Base-by-base conservation (phyloP, 1,139 yeast species). In the Pneumocystis wakefieldiae region DNA sequence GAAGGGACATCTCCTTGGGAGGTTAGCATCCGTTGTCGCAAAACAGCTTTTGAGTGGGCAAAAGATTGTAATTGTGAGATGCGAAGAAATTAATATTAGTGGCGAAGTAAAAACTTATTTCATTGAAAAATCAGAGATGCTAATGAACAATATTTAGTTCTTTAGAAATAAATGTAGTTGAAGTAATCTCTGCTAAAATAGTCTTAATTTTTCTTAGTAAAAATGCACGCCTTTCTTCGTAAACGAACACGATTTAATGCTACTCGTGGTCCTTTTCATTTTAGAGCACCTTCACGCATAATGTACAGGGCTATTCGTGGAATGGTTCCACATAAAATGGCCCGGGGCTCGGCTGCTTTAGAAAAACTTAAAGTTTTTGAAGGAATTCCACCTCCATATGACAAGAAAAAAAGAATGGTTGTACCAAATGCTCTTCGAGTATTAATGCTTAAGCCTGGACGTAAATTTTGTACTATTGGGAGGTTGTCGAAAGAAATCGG, bases 371-470 rank as follows among this genome's bases (percentile, higher is more conserved):
- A 92, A 94, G 97, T 92, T 75, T 92, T 88, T 76, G 98, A 92
- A 83, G 99, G 98, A 86, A 85, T 94, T 71, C 99, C 99, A 80
- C 92, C 97, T 71, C 98, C 98, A 81, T 92, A 87, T 82, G 98
- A 92, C 92, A 90, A 86, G 83, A 87, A 89, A 90, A 91, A 92
- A 95, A 89, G 96, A 81, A 97, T 91, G 78, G 99, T 92, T 74
- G 99, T 92, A 76, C 99, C 99, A 79, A 96, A 90, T 83, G 98
- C 99, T 77, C 85, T 92, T 78, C 91, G 99, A 83, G 96, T 94
- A 74, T 84, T 92, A 80, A 90, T 98, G 86, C 87, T 92, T 81
- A 91, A 90, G 83, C 98, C 91, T 80, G 99, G 99, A 80, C 91
- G 98, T 87, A 92, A 92, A 83, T 92, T 86, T 95, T 88, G 97